Base-by-base conservation (phyloP, 768 basidiomycete genomes). In the Mycena crocata region DNA sequence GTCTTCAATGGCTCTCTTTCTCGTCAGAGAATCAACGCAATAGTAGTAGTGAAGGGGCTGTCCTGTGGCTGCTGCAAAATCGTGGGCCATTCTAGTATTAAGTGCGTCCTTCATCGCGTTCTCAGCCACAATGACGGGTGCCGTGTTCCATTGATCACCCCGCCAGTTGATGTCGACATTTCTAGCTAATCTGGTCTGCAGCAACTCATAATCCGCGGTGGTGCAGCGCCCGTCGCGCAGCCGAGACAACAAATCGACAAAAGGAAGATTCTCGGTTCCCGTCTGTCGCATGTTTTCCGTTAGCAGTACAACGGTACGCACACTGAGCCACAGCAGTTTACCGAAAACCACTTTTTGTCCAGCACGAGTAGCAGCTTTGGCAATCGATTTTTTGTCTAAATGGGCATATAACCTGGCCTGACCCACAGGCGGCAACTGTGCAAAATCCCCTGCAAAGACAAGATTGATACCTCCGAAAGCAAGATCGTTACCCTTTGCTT, bases 401-500 rank as follows among this genome's bases (percentile, higher is more conserved):
- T 59, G 40, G 3, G 7, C 37, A 30, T 54, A 63, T n/a, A 63
- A 23, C 3, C 42, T 24, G 0, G 13, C 73, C 2, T 79, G 69
- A 0, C 69, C 63, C 0, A 85, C 76, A 8, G 84, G 83, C 0
- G 82, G 78, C 2, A 82, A 62, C 54, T 85, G 84, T 0, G 75
- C 72, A 62, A 85, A 84, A 61, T 85, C 82, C 0, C 84, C 82
- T 0, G 81, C 79, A 62, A 83, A 82, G 1, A 85, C 79, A 2
- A 84, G 62, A 44, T 80, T 84, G 0, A 84, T 72, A 0, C 81
- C 80, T 7, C 84, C 82, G 72, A 83, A 84, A 0, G 74, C 67
- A 19, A 37, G 13, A 0, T 40, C 40, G 21, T 66, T 72, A 21
- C 74, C 79, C 61, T 79, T 84, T 0, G 79, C 82, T 0, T 68